Evolutionary conservation across 2,329 filamentous ascomycete genomes (phyloP), one percentile per base, ranked within the genome.

Genomic region (Sporothrix brasiliensis): DNA sequence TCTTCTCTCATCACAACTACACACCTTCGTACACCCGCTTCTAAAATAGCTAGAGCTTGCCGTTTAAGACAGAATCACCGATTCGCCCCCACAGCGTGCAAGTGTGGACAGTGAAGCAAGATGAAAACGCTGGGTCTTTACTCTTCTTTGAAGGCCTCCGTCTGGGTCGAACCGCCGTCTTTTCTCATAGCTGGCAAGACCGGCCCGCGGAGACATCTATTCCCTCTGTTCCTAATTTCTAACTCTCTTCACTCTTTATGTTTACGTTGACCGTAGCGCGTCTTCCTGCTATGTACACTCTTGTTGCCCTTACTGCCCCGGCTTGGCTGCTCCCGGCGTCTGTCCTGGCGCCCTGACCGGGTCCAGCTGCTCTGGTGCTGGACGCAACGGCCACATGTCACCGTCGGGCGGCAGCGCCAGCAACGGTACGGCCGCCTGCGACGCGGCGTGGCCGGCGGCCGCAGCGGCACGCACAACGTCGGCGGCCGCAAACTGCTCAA

Each of bases 81-180:
- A 70, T 76, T 77, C 67, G 71, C 47, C 78, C 76, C 81, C 79
- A 87, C 82, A 84, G 82, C 86, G 86, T 79, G 83, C 85, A 87
- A 86, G 87, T 89, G 87, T 89, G 87, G 87, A 89, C 87, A 88
- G 80, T 88, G 87, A 89, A 89, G 87, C 87, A 83, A 89, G 75
- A 89, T 80, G 71, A 80, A 81, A 75, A 70, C 67, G 60, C 49
- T 52, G 67, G 68, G 63, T 63, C 75, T 70, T 76, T 54, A 6
- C 7, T 49, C 47, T 56, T 52, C 58, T 49, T 49, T 69, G 21
- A 70, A 69, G 49, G 44, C 44, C 61, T 49, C 76, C 77, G 77
- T 74, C 72, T 71, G 74, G 67, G 73, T 72, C 72, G 72, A 72
- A 65, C 67, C 72, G 68, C 72, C 72, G 63, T 70, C 71, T 68